Conservation (phyloP, 1,139 yeast genomes). For the Chernovozyma sophiae-reginae region DNA sequence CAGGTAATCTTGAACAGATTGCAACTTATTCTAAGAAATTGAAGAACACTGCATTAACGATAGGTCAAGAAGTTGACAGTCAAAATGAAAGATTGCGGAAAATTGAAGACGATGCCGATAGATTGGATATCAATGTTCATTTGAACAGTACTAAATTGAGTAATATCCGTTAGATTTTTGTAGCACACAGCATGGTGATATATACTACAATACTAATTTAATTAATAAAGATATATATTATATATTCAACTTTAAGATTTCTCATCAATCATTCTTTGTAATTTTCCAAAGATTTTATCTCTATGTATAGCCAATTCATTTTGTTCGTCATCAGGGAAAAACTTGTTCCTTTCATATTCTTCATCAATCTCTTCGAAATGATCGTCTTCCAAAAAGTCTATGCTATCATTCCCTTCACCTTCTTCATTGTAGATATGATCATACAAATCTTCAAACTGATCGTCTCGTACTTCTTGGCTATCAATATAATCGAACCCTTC, state of each 20-base stretch:
- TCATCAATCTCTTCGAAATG: conserved; percentile 11
- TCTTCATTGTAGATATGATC: conserved; percentile 14
- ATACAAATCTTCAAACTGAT: conserved; percentile 11
- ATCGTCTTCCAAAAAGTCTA: conserved; percentile 6
- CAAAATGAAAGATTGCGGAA: conserved; percentile 47
- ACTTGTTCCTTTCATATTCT: conserved; percentile 32
- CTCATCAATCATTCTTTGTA: conserved; percentile 46
- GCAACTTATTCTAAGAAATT: conserved; percentile 41
- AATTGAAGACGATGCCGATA: conserved; percentile 55
- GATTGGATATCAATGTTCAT: conserved; percentile 52
- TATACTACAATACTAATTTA: too few species aligned
- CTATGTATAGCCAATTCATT: conserved; percentile 62
- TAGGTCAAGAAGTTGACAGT: conserved; percentile 46
- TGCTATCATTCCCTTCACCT: conserved; percentile 11
- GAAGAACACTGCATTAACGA: conserved; percentile 40
- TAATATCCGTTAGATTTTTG: conserved; percentile 36
- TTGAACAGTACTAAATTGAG: conserved; percentile 44
- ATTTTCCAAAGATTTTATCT: conserved; percentile 54
- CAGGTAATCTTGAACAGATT: conserved; percentile 51
- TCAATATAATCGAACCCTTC: conserved; percentile 10
- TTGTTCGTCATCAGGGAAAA: conserved; percentile 51
- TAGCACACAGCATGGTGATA: neutral
- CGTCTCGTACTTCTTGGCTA: conserved; percentile 5
- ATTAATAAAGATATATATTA: too few species aligned
- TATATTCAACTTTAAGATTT: too few species aligned